Base-by-base conservation (phyloP, 176 grass and related monocot genomes). In the Zoysia pacifica region DNA sequence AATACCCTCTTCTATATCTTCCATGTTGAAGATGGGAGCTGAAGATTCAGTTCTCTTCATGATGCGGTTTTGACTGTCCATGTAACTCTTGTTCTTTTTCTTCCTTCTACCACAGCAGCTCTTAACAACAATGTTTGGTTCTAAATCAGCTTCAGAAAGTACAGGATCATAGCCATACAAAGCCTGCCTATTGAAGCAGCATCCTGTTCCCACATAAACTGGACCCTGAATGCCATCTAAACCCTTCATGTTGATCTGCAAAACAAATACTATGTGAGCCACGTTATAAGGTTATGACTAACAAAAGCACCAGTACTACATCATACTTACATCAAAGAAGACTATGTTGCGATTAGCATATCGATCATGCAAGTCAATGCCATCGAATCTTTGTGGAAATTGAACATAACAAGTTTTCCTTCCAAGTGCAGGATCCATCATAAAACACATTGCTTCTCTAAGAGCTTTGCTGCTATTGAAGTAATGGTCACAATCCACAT, bases 401-500 rank as follows among this genome's bases (percentile, higher is more conserved):
- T 99, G 97, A 10, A 99, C 93, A 69, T 99, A 99, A 53, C 97
- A 99, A 64, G 97, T 99, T 88, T 99, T 99, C 84, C 86, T 95
- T 88, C 93, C 90, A 41, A 91, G 68, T 19, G 90, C 92, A 1
- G 97, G 97, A 70, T 99, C 97, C 97, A 99, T 99, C 97, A 99
- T 95, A 77, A 99, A 99, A 82, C 97, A 99, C 97, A 99, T 99
- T 71, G 97, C 97, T 79, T 99, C 97, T 83, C 91, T 89, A 62
- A 99, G 92, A 89, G 97, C 97, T 88, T 99, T 99, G 90, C 97
- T 99, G 82, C 89, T 99, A 47, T 99, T 99, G 84, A 99, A 99
- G 79, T 99, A 99, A 50, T 99, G 97, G 86, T 99, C 97, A 96
- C 97, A 99, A 90, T 99, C 97, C 90, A 99, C 97, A 91, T 99